Evolutionary conservation across 805 yeast species (phyloP).

Genomic region (Cephaloascus albidus): DNA sequence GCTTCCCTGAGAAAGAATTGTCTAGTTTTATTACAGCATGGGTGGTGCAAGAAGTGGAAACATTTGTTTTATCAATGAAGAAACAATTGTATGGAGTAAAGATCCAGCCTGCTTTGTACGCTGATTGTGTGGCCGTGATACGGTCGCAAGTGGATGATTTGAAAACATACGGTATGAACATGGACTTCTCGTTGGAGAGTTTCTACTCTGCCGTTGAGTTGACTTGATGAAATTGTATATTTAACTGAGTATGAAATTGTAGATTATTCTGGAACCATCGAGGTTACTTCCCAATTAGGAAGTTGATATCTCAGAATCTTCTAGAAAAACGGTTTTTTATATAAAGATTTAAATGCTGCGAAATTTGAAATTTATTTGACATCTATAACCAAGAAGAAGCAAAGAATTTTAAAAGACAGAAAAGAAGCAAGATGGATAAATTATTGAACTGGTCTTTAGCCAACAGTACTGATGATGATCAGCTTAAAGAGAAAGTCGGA

Average conservation of each 20-base stretch:
- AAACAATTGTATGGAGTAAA: slow-evolving; percentile 62
- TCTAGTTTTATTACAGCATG: slow-evolving; percentile 65
- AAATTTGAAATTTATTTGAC: too few relatives aligned
- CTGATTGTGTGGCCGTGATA: slow-evolving; percentile 45
- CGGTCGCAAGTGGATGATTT: slow-evolving; percentile 53
- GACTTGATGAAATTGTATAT: not conserved
- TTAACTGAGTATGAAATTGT: too few relatives aligned
- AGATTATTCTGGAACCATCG: too few relatives aligned
- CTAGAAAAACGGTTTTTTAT: too few relatives aligned
- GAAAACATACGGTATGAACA: slow-evolving; percentile 59
- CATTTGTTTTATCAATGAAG: slow-evolving; percentile 49
- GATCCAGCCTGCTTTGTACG: slow-evolving; percentile 39
- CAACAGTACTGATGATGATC: slow-evolving; percentile 63
- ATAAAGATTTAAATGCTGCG: too few relatives aligned
- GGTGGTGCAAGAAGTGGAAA: slow-evolving; percentile 57
- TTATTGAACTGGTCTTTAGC: slow-evolving; percentile 87
- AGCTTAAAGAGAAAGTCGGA: slow-evolving; percentile 53
- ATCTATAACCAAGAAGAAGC: too few relatives aligned
- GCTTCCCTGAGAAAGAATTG: slow-evolving; percentile 33
- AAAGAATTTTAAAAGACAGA: too few relatives aligned
- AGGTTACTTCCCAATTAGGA: too few relatives aligned
- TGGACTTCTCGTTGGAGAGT: slow-evolving; percentile 56
- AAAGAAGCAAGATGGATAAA: slow-evolving; percentile 83
- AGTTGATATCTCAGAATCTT: too few relatives aligned
- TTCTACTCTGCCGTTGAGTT: slow-evolving; percentile 6